These are phyloP conservation scores for Cyphellophora attinorum DNA, from an alignment of 2,329 filamentous ascomycete genomes.

Conservation along the genomic window DNA sequence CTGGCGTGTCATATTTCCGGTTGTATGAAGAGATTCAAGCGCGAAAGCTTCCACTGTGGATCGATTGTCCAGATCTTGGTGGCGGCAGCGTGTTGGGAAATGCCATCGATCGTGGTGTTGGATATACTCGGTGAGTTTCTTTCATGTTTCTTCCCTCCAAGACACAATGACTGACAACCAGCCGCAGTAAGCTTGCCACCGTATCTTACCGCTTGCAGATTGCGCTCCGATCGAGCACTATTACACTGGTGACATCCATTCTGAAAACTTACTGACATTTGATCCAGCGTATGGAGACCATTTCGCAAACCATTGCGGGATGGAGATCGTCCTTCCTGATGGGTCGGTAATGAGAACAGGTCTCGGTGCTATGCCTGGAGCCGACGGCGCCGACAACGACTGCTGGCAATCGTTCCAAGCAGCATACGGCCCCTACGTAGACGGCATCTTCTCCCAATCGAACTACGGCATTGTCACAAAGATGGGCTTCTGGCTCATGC, in stretches of 20 bases:
- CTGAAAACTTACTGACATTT: too few relatives aligned
- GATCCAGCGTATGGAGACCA: constrained; percentile 38
- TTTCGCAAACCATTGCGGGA: constrained; percentile 34
- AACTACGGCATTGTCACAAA: constrained; percentile 24
- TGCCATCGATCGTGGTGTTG: constrained; percentile 36
- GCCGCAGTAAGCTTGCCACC: too few relatives aligned
- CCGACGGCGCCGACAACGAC: constrained; percentile 19
- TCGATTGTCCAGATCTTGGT: constrained; percentile 39
- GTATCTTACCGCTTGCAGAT: too few relatives aligned
- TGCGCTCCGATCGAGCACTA: too few relatives aligned
- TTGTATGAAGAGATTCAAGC: constrained; percentile 33
- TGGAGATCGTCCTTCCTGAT: constrained; percentile 33
- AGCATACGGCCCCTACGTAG: constrained; percentile 27
- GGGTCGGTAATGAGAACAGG: constrained; percentile 30
- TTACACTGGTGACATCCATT: too few relatives aligned
- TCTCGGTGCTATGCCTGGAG: constrained; percentile 26
- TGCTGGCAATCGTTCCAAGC: constrained; percentile 21
- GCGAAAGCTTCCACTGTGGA: constrained; percentile 33
- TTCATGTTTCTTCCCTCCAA: too few relatives aligned
- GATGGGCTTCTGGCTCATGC: constrained; percentile 19
- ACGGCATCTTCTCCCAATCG: constrained; percentile 23
- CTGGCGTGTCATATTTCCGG: constrained; percentile 38
- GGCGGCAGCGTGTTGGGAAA: constrained; percentile 44
- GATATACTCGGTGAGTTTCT: too few relatives aligned
- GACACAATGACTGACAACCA: too few relatives aligned